Evolutionary conservation across 2,329 filamentous ascomycete genomes (phyloP), one percentile per base, ranked within the genome.

Genomic region (Diaporthe velutina): DNA sequence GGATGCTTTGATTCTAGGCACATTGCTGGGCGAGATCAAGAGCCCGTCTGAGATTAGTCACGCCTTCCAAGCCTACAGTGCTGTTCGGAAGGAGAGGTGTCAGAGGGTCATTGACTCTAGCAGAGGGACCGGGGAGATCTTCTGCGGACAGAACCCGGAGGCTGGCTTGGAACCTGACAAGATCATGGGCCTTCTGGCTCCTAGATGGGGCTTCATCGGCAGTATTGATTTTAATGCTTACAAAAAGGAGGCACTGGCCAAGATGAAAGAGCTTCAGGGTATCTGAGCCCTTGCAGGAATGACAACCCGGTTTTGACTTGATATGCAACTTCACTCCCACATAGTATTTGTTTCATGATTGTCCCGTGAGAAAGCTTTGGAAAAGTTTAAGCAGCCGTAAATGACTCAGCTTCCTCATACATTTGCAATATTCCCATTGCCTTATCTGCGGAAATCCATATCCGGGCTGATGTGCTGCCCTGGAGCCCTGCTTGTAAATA

Each of bases 91-190:
- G 5, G 72, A 76, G 4, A 72, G 70, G 19, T 75, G 70, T 9
- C 73, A 76, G n/a, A 61, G 64, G 4, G 66, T 77, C 2, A 77
- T 77, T 42, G 75, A 76, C 45, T 76, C 76, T 45, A 73, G 74
- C 35, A 35, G 70, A 5, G 74, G 70, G 13, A 75, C 74, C 7
- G 70, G 74, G n/a, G 25, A 50, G 28, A 75, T 78, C 15, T 70
- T 78, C 17, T 77, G 75, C 52, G 76, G 74, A 30, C 68, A 74
- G 55, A 38, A 76, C 28, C 60, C 72, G 12, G 73, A 55, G 3
- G 74, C 68, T 4, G 76, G 73, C n/a, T 71, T 77, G 54, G 73
- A 76, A 3, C 73, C 72, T 1, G 76, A 57, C 4, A 77, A 73
- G 38, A 70, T 76, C 13, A 57, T 28, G 52, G 33, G 42, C 28